These are phyloP conservation scores for Catunica adiposa DNA, from an alignment of 2,329 filamentous ascomycete genomes.

Conservation along the genomic window DNA sequence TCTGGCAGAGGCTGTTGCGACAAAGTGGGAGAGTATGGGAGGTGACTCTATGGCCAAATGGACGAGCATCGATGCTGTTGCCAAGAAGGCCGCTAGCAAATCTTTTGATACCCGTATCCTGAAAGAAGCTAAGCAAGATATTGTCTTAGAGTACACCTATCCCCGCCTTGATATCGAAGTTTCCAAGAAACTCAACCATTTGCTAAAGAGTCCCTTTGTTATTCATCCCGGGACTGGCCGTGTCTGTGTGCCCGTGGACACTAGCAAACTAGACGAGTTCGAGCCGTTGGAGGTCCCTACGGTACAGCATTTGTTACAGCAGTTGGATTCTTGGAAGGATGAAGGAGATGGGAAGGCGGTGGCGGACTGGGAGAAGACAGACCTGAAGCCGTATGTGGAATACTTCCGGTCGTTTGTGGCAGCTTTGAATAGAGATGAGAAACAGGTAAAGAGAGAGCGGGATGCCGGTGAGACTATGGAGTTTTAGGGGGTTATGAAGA, in stretches of 20 bases:
- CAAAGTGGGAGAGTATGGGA: conserved; percentile 75
- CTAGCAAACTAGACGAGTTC: conserved; percentile 56
- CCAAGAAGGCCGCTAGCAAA: conserved; percentile 57
- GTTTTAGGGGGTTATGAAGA: conserved; percentile 24
- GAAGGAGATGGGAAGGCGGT: conserved; percentile 25
- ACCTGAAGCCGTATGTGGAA: conserved; percentile 81
- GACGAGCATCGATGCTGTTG: conserved; percentile 80
- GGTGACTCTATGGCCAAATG: conserved; percentile 70
- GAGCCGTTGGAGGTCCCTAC: conserved; percentile 82
- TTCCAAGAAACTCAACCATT: conserved; percentile 92
- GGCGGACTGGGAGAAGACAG: conserved; percentile 94
- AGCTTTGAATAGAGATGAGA: conserved; percentile 61
- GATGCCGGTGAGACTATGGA: conserved; percentile 34
- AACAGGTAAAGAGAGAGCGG: conserved; percentile 38
- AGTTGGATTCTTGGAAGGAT: conserved; percentile 67
- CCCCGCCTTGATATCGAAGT: conserved; percentile 93
- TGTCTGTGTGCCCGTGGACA: conserved; percentile 90
- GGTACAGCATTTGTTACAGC: conserved; percentile 59
- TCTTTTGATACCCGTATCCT: conserved; percentile 57
- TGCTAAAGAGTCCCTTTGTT: conserved; percentile 93
- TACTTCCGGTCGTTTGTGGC: conserved; percentile 72
- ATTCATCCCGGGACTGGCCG: conserved; percentile 87
- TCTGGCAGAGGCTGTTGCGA: conserved; percentile 62
- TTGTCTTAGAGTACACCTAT: conserved; percentile 95
- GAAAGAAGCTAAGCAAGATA: conserved; percentile 82